Conservation (phyloP, 2,329 filamentous ascomycete genomes). For the Exophiala spinifera region DNA sequence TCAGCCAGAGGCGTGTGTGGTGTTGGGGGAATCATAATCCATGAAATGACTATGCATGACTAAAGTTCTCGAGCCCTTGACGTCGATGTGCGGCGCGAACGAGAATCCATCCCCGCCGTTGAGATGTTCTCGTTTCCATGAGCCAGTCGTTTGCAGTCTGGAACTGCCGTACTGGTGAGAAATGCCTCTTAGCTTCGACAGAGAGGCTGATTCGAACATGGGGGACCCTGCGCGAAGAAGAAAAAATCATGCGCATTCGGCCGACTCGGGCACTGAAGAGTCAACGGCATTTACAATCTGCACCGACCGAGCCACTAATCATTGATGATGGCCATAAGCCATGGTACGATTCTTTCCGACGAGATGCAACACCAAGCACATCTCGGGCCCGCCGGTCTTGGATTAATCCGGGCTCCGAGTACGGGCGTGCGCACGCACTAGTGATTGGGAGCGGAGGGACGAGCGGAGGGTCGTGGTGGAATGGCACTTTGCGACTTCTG, state of each 20-base stretch:
- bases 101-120: too few species aligned
- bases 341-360: background rate
- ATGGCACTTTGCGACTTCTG: background rate
- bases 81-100: background rate
- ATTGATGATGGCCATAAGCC: background rate
- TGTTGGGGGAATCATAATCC: too few species aligned
- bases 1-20: background rate
- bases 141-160: background rate
- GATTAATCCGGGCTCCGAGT: background rate
- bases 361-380: background rate
- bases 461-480: background rate
- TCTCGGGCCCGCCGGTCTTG: background rate
- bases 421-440: background rate
- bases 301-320: too few species aligned
- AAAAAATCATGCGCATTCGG: constrained; percentile 3
- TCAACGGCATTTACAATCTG: too few species aligned
- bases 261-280: background rate
- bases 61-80: too few species aligned
- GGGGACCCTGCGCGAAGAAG: background rate
- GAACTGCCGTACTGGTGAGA: background rate
- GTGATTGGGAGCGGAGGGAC: background rate
- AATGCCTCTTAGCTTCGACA: background rate
- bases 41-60: too few species aligned
- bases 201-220: background rate
- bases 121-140: background rate